Conservation (phyloP, 805 yeast species). For the Teunomyces tritomae region DNA sequence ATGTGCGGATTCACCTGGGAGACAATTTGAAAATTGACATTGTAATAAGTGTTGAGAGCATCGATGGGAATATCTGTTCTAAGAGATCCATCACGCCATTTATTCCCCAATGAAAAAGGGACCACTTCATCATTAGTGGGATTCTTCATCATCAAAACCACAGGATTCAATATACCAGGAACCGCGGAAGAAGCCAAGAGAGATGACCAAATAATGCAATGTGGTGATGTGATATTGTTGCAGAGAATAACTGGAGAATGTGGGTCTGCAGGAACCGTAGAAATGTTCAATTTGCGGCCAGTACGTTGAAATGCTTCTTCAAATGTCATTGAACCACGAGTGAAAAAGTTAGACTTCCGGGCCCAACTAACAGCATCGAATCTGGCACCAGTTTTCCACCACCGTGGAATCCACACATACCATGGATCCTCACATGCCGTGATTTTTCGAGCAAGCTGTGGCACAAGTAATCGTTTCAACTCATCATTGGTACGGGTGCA, state of each 20-base stretch:
- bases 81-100: constrained; percentile 77
- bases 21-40: constrained; percentile 72
- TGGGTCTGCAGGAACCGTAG: constrained; percentile 80
- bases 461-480: constrained; percentile 51
- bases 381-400: constrained; percentile 75
- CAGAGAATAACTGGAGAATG: constrained; percentile 79
- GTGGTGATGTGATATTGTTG: constrained; percentile 73
- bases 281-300: constrained; percentile 67
- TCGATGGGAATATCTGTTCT: constrained; percentile 78
- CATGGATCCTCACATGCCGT: constrained; percentile 69
- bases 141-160: constrained; percentile 69
- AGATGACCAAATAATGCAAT: constrained; percentile 80
- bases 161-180: constrained; percentile 79
- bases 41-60: constrained; percentile 69
- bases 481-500: constrained; percentile 71
- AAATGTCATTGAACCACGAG: constrained; percentile 69
- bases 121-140: constrained; percentile 37
- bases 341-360: constrained; percentile 62
- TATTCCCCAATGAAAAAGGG: constrained; percentile 72
- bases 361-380: constrained; percentile 80
- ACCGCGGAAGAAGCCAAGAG: constrained; percentile 78
- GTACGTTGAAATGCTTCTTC: constrained; percentile 66
- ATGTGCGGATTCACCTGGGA: constrained; percentile 85
- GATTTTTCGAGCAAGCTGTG: constrained; percentile 59
- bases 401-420: constrained; percentile 58